Base-by-base conservation (phyloP, 2,329 filamentous ascomycete species). In the Chalara sp. region DNA sequence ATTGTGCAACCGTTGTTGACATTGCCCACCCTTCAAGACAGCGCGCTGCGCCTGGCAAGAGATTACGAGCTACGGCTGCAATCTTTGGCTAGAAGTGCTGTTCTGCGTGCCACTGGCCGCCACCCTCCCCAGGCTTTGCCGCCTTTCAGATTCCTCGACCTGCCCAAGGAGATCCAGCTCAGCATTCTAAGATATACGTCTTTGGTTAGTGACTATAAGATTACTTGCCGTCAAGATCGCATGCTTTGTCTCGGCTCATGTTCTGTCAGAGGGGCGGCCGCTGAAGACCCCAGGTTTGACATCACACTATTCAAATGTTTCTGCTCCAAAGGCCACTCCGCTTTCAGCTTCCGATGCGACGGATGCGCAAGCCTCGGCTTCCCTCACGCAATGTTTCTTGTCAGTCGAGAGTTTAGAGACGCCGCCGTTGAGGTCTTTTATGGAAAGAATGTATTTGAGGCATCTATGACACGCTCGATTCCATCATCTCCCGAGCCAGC, bases 321-420 rank as follows among this genome's bases (percentile, higher is more conserved):
- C 37, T 51, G 49, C 35, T 29, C 30, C 33, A 46, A 32, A 42
- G 21, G 49, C 31, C 49, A 51, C 44, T 51, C 49, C 44, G 49
- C 49, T 40, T 51, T 51, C 44, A 51, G 28, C 44, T 51, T 51
- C 30, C n/a, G 49, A n/a, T 51, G 49, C 43, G 35, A 51, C 44
- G n/a, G 6, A 32, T 51, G 49, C 35, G 43, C 41, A 28, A 46
- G n/a, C 32, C 44, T 51, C 32, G 47, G 47, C 6, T 49, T 49
- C 40, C 49, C 49, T 40, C 44, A 13, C 30, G 44, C 49, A 5
- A 28, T 51, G 11, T 51, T 51, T 41, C 49, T 51, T 32, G 49
- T 51, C 8, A 42, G 31, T 31, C 49, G 44, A 32, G 10, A 32
- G 44, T 21, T 21, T 21, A 21, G 21, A 21, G 45, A 51, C n/a